Percentiles rank a stretch among this genome's conserved stretches.
These are phyloP conservation scores for Fusarium clavum DNA, from an alignment of 2,329 filamentous ascomycete species.

Conservation along the genomic window DNA sequence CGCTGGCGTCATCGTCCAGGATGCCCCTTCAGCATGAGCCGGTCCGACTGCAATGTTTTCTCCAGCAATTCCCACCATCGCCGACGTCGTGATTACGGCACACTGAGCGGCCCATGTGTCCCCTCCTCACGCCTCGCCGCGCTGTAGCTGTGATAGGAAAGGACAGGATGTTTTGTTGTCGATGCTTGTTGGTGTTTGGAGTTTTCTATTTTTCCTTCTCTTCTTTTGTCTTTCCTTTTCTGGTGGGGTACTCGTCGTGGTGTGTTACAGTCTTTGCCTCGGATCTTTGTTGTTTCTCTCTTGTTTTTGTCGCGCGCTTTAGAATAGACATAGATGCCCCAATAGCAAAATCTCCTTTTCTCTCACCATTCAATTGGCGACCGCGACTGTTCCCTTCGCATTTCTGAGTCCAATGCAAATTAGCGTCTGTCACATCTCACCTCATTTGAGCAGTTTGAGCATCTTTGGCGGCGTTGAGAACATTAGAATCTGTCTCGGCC, in stretches of 20 bases:
- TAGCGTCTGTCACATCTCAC: not conserved
- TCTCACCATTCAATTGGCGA: rapidly evolving
- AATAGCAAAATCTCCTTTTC: not conserved
- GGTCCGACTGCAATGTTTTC: not conserved
- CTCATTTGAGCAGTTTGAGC: not conserved
- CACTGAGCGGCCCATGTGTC: not conserved
- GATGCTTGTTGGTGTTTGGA: not conserved
- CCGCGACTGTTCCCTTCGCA: not conserved
- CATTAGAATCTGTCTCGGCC: not conserved
- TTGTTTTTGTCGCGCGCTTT: not conserved
- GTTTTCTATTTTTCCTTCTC: not conserved
- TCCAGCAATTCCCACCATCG: not conserved
- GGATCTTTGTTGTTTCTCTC: not conserved
- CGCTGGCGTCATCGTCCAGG: not conserved
- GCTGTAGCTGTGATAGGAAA: not conserved
- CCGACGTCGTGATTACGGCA: not conserved
- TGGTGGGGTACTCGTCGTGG: not conserved
- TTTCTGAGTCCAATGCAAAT: not conserved
- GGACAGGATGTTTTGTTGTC: not conserved
- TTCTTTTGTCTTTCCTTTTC: not conserved
- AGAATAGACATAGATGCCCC: not conserved
- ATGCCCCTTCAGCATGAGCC: not conserved
- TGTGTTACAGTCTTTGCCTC: not conserved
- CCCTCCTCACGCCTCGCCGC: not conserved
- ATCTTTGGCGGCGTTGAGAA: not conserved